Evolutionary conservation across 139 green algal species (phyloP), one percentile per base, ranked within the genome.

Genomic region (Closterium sp.): DNA sequence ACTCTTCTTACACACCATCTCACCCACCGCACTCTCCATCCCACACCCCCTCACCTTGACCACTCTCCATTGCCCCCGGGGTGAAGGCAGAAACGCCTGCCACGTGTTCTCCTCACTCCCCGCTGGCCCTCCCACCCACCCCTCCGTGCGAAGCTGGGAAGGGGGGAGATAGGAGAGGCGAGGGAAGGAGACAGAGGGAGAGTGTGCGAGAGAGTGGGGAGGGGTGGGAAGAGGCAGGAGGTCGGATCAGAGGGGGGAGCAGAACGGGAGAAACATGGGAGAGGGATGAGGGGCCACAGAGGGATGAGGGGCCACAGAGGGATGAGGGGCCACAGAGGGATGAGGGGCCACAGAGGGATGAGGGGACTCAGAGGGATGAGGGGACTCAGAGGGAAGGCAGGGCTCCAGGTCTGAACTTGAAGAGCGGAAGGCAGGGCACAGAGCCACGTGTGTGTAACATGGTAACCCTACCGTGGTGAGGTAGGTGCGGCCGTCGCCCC

Each of bases 1-100:
- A 1, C 43, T 16, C 43, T 16, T 69, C n/a, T n/a, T n/a, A n/a
- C n/a, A n/a, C 33, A 34, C 23, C 23, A 34, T 33, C 55, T 34
- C 16, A 88, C 85, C 25, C 25, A 88, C 85, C 55, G 16, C 85
- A 69, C 33, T 36, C 85, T 88, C 30, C 25, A 32, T 16, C 33
- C 33, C 33, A n/a, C 19, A 36, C 19, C 3, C 4, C 21, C 83
- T 81, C 89, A 91, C 89, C 69, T 91, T 89, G 16, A 91, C 89
- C 66, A 31, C 32, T 31, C 31, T 34, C 90, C 90, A 93, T 2
- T 86, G 34, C 28, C 69, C 90, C 28, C 23, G 32, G 19, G 90
- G 87, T 12, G 90, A 32, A 88, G 85, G 31, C 23, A 93, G 33
- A 87, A 91, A 93, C 86, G 90, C 90, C 87, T 93, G 90, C 90